Evolutionary conservation across 768 basidiomycete genomes (phyloP).

Genomic region (Kwoniella newhampshirensis): DNA sequence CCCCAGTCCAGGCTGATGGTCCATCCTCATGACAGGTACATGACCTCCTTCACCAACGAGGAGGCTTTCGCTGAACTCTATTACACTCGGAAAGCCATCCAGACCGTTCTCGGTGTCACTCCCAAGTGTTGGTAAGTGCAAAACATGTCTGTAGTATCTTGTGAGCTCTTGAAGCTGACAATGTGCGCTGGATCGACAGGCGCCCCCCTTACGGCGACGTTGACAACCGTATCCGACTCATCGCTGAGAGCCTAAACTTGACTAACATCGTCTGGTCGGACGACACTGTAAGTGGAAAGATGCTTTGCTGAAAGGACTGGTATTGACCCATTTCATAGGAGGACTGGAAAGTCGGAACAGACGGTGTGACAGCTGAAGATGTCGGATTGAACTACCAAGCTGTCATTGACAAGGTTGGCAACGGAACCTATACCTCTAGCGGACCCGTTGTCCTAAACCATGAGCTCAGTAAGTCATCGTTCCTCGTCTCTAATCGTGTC

Average conservation of each 20-base stretch:
- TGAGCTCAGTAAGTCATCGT: slow-evolving; percentile 38
- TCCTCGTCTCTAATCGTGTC: background rate
- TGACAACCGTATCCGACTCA: slow-evolving; percentile 50
- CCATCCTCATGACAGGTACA: slow-evolving; percentile 14
- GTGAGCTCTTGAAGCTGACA: slow-evolving; percentile 34
- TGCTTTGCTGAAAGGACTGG: background rate
- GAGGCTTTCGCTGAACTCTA: slow-evolving; percentile 51
- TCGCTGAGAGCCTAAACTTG: slow-evolving; percentile 45
- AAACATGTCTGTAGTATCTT: slow-evolving; percentile 24
- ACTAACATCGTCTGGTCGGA: slow-evolving; percentile 47
- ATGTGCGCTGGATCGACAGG: slow-evolving; percentile 4
- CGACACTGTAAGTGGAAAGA: slow-evolving; percentile 30
- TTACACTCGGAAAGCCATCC: slow-evolving; percentile 47
- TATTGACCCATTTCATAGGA: slow-evolving; percentile 16
- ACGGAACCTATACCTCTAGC: slow-evolving; percentile 37
- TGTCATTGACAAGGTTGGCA: slow-evolving; percentile 35
- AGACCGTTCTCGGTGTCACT: slow-evolving; percentile 46
- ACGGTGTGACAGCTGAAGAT: slow-evolving; percentile 32
- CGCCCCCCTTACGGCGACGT: slow-evolving; percentile 52
- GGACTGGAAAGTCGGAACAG: slow-evolving; percentile 46
- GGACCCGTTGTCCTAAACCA: slow-evolving; percentile 53
- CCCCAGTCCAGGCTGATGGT: too few relatives aligned
- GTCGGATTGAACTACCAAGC: slow-evolving; percentile 48
- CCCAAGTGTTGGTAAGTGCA: slow-evolving; percentile 36
- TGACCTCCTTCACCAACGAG: slow-evolving; percentile 62